A percentile compares a stretch with the other conserved stretches of the same genome.
Conservation (phyloP, 345 rosid genomes). For the Boechera stricta region DNA sequence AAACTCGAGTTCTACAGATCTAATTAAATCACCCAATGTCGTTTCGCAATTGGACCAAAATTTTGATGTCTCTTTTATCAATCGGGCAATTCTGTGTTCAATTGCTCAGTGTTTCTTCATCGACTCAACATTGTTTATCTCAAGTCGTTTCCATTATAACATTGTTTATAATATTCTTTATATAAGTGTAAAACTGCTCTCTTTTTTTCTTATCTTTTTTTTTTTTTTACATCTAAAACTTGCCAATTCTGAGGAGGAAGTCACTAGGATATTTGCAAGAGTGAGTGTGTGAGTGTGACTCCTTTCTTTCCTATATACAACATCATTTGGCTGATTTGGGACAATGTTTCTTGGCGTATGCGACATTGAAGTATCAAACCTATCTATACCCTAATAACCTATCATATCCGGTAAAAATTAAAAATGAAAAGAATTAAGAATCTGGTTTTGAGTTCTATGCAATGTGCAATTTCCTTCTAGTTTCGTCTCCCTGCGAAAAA, state of each 20-base stretch:
- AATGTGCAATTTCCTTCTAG: constrained; percentile 46
- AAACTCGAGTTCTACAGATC: too few relatives aligned
- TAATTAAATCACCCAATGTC: too few relatives aligned
- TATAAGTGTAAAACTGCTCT: neutral
- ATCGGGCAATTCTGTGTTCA: too few relatives aligned
- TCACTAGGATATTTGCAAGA: neutral
- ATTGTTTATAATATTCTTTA: too few relatives aligned
- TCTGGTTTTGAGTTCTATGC: constrained; percentile 33
- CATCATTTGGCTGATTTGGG: neutral
- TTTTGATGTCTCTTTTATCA: too few relatives aligned
- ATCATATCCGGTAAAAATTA: neutral
- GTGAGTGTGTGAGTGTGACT: neutral
- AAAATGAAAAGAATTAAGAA: constrained; percentile 26
- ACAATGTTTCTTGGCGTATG: constrained; percentile 4
- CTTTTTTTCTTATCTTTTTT: neutral
- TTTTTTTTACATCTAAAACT: neutral
- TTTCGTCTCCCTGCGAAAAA: constrained; percentile 34
- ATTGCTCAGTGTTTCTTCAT: too few relatives aligned
- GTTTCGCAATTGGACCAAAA: too few relatives aligned
- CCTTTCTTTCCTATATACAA: constrained; percentile 21
- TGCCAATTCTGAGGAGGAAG: neutral
- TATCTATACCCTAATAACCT: constrained; percentile 28
- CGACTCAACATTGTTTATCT: too few relatives aligned
- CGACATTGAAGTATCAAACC: neutral
- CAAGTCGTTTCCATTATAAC: too few relatives aligned